These are phyloP conservation scores for Platanus orientalis DNA, from an alignment of 164 flowering plant species.

Conservation along the genomic window DNA sequence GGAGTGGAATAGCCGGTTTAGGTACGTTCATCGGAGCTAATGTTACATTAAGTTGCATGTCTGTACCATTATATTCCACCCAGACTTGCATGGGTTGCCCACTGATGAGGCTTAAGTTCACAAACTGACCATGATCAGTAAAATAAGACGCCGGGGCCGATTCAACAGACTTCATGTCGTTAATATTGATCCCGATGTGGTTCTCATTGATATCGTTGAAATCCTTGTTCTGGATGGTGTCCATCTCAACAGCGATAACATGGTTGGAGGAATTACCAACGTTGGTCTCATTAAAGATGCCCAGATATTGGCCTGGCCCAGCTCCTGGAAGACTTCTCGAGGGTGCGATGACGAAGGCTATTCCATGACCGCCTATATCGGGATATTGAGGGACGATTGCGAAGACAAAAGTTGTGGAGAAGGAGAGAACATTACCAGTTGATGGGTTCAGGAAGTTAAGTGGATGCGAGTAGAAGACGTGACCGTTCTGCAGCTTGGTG, in stretches of 20 bases:
- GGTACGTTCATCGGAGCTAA: conserved; percentile 28
- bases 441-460: conserved; percentile 2
- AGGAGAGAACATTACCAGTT: conserved; percentile 11
- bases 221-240: conserved; percentile 5
- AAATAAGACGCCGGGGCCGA: conserved; percentile 17
- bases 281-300: conserved; percentile 20
- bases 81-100: conserved; percentile 48
- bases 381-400: conserved; percentile 10
- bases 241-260: conserved; percentile 22
- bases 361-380: conserved; percentile 16
- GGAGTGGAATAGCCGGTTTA: conserved; percentile 32
- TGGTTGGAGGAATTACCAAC: conserved; percentile 13
- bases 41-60: conserved; percentile 33
- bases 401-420: conserved; percentile 31
- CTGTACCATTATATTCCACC: conserved; percentile 56
- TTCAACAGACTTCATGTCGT: conserved; percentile 12
- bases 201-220: conserved; percentile 11
- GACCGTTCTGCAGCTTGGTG: conserved; percentile 1
- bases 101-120: conserved; percentile 32
- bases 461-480: conserved; percentile 3
- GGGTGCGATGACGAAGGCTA: conserved; percentile 24
- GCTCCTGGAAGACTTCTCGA: conserved; percentile 11
- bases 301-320: conserved; percentile 10
- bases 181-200: conserved; percentile 14
- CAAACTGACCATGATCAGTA: conserved; percentile 8